Evolutionary conservation across 2,329 filamentous ascomycete species (phyloP).

Genomic region (Colletotrichum sp.): DNA sequence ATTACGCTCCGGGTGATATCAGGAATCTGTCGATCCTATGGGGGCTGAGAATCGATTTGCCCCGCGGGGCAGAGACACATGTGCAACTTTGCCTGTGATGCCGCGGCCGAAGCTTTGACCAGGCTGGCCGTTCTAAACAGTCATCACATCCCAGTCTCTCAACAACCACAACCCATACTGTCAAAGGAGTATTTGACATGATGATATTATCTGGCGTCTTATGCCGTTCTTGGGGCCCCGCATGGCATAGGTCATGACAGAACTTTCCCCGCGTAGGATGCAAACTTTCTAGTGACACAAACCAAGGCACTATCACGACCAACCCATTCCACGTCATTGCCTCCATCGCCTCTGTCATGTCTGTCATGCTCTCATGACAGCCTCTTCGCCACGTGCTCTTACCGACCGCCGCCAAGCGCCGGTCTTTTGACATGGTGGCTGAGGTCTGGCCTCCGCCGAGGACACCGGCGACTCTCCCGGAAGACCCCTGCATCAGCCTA

Average conservation of each 20-base stretch:
- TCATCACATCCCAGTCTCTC: neutral
- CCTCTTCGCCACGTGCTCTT: neutral
- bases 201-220: neutral
- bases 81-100: neutral
- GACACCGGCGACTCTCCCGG: neutral
- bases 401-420: neutral
- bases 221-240: neutral
- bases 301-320: neutral
- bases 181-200: neutral
- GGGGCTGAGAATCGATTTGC: neutral
- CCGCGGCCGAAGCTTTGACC: neutral
- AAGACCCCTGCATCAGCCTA: neutral
- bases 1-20: neutral
- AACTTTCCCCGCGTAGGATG: neutral
- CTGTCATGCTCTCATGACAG: neutral
- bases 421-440: neutral
- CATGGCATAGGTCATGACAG: neutral
- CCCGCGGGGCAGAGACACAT: neutral
- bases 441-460: neutral
- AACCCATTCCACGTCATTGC: neutral
- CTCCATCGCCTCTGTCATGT: neutral
- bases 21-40: neutral
- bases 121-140: fast-evolving
- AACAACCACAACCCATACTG: neutral
- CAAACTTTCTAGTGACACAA: neutral